phyloP scores from a whole-genome alignment of 2,329 filamentous ascomycete genomes.

The Ceratocystis variospora region DNA sequence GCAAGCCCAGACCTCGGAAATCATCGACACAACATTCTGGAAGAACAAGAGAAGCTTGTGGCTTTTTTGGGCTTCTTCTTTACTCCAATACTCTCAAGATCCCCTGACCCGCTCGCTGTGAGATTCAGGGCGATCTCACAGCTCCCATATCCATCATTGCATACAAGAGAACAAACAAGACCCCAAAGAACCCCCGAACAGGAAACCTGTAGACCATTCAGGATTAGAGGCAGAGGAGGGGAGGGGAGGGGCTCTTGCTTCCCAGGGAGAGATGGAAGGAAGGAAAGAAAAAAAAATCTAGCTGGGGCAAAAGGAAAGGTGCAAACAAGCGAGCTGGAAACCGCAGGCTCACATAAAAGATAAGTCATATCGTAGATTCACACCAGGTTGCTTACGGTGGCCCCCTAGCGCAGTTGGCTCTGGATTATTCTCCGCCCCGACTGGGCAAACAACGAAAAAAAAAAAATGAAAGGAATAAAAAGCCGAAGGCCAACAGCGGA shows the following conservation, averaged over 20 bases:
- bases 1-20: not conserved
- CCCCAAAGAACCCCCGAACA: not conserved
- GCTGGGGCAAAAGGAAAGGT: not conserved
- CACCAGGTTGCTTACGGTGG: not conserved
- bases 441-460: not conserved
- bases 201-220: not conserved
- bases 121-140: not conserved
- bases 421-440: too few relatives aligned
- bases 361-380: not conserved
- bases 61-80: not conserved
- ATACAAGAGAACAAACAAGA: not conserved
- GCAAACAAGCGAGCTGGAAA: not conserved
- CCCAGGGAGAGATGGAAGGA: not conserved
- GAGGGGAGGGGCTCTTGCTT: not conserved
- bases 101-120: not conserved
- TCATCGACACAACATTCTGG: not conserved
- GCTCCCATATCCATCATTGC: not conserved
- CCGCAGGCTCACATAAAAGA: not conserved
- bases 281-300: not conserved
- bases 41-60: not conserved
- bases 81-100: not conserved
- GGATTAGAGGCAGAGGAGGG: not conserved
- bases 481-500: not conserved
- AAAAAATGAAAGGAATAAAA: not conserved
- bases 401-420: too few relatives aligned